phyloP scores from a whole-genome alignment of 306 rosid genomes.

The Herpetospermum pedunculosum region DNA sequence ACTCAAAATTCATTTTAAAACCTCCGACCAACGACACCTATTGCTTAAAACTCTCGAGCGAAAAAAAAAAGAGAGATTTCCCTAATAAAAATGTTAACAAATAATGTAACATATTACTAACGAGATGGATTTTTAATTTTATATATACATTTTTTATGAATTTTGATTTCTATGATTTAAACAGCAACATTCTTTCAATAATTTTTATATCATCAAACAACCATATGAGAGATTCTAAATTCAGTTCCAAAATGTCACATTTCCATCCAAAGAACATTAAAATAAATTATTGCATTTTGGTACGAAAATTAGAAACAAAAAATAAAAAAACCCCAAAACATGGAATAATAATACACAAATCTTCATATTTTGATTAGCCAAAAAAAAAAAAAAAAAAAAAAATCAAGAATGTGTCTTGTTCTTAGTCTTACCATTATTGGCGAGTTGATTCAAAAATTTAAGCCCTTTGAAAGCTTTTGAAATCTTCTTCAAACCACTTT shows the following conservation, averaged over 20 bases:
- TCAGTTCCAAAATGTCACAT: background rate
- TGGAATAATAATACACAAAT: background rate
- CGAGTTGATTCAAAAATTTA: constrained; percentile 52
- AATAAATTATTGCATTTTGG: background rate
- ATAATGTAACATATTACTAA: too few relatives aligned
- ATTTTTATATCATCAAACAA: too few relatives aligned
- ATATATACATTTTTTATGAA: too few relatives aligned
- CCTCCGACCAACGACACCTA: too few relatives aligned
- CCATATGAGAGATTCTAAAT: background rate
- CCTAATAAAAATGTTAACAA: too few relatives aligned
- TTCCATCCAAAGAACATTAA: background rate
- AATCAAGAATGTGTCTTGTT: constrained; percentile 5
- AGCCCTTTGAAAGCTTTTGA: constrained; percentile 78
- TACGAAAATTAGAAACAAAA: background rate
- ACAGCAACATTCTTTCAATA: too few relatives aligned
- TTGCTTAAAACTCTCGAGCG: too few relatives aligned
- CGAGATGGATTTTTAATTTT: too few relatives aligned
- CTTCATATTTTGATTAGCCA: background rate
- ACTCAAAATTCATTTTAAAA: too few relatives aligned
- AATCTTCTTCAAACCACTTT: constrained; percentile 48
- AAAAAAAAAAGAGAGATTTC: too few relatives aligned
- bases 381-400: background rate
- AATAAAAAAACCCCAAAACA: background rate
- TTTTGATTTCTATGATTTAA: too few relatives aligned
- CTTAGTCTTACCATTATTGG: constrained; percentile 4